A percentile compares a stretch with the other conserved stretches of the same genome.
Evolutionary conservation across 2,329 filamentous ascomycete species (phyloP).

Genomic region (Mariannaea elegans): DNA sequence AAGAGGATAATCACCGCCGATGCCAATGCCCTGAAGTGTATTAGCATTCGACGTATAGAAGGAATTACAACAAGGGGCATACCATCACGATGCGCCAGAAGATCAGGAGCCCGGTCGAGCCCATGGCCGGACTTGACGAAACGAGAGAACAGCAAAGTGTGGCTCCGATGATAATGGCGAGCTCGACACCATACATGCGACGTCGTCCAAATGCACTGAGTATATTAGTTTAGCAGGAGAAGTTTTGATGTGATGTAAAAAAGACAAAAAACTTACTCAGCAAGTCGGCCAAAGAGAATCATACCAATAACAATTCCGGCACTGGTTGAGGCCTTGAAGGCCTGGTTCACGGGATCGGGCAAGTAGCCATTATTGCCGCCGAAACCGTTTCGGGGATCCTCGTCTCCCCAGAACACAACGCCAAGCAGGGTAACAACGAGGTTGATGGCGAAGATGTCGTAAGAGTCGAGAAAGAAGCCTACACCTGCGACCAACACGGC

Average conservation of each 20-base stretch:
- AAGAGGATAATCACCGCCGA: slow-evolving; percentile 85
- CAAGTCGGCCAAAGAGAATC: slow-evolving; percentile 78
- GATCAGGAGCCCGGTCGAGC: slow-evolving; percentile 68
- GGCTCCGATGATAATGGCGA: slow-evolving; percentile 76
- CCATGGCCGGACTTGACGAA: slow-evolving; percentile 68
- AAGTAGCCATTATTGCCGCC: slow-evolving; percentile 65
- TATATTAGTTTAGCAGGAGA: slow-evolving; percentile 23
- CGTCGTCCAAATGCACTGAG: slow-evolving; percentile 72
- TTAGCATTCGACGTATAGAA: slow-evolving; percentile 18
- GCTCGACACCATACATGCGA: slow-evolving; percentile 83
- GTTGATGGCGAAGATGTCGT: slow-evolving; percentile 84
- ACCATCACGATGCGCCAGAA: slow-evolving; percentile 82
- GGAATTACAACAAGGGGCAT: slow-evolving; percentile 29
- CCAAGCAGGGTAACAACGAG: slow-evolving; percentile 77
- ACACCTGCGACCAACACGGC: slow-evolving; percentile 80
- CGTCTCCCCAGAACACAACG: slow-evolving; percentile 75
- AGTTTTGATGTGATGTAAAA: neutral
- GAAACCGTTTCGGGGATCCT: slow-evolving; percentile 53
- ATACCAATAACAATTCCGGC: slow-evolving; percentile 83
- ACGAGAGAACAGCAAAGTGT: slow-evolving; percentile 74
- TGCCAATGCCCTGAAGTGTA: slow-evolving; percentile 67
- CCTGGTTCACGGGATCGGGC: slow-evolving; percentile 72
- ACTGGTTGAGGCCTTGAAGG: slow-evolving; percentile 83
- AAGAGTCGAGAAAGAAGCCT: slow-evolving; percentile 86
- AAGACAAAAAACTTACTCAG: slow-evolving; percentile 59